A percentile compares a stretch with the other conserved stretches of the same genome.
Conservation (phyloP, 257 asterid genomes). For the Anisodus acutangulus region DNA sequence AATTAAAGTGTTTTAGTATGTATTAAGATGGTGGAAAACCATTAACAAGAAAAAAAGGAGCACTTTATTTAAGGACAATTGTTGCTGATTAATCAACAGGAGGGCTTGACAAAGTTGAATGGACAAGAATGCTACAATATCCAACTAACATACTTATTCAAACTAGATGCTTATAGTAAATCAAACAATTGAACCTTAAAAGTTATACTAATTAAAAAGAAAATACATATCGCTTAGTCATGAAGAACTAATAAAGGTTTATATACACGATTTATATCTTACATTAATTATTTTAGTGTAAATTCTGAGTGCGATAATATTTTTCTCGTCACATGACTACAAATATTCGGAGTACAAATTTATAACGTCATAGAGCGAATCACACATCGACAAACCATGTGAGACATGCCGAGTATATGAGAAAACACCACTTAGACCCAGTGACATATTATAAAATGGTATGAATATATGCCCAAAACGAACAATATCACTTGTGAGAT, state of each 20-base stretch:
- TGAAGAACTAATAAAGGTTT: not conserved
- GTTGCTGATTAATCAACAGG: conserved; percentile 44
- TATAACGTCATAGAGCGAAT: not conserved
- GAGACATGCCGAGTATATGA: not conserved
- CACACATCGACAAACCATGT: not conserved
- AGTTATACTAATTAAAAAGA: not conserved
- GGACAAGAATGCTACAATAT: conserved; percentile 31
- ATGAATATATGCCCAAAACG: fast-evolving
- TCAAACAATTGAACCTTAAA: not conserved
- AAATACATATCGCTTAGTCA: not conserved
- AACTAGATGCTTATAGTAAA: not conserved
- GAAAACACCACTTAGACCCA: not conserved
- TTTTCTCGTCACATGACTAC: no score
- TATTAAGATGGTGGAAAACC: conserved; percentile 59
- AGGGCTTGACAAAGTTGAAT: conserved; percentile 47
- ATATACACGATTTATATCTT: not conserved
- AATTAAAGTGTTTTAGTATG: conserved; percentile 42
- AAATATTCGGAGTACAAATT: not conserved
- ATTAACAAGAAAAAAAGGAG: conserved; percentile 33
- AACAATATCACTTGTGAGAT: not conserved
- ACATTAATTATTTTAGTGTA: no score
- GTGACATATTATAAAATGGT: not conserved
- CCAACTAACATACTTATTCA: not conserved
- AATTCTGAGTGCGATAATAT: no score
- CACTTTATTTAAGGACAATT: conserved; percentile 45